Evolutionary conservation across 495 filamentous ascomycete genomes (phyloP).

Genomic region (Talaromyces trachyspermus): DNA sequence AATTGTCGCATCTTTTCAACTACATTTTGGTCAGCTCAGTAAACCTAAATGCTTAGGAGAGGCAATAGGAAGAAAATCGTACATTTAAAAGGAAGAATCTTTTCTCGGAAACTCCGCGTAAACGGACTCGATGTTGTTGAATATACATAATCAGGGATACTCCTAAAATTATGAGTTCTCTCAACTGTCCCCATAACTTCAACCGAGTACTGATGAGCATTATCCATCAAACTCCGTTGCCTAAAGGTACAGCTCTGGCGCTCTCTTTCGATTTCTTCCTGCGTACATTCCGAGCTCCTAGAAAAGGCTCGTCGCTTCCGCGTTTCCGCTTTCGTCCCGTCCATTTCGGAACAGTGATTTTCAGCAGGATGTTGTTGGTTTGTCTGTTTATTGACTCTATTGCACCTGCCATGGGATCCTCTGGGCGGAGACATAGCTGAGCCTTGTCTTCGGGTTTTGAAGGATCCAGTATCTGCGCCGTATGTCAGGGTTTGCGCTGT

Average conservation of each 20-base stretch:
- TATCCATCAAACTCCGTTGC: conserved; percentile 63
- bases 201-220: conserved; percentile 57
- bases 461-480: conserved; percentile 34
- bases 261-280: conserved; percentile 10
- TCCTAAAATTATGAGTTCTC: conserved; percentile 80
- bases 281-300: conserved; percentile 13
- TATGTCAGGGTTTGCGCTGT: not conserved
- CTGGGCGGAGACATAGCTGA: conserved; percentile 59
- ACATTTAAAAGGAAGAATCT: conserved; percentile 60
- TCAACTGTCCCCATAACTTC: conserved; percentile 66
- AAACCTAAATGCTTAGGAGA: not conserved
- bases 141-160: conserved; percentile 70
- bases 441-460: conserved; percentile 34
- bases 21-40: conserved; percentile 15
- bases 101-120: conserved; percentile 55
- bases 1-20: conserved; percentile 68
- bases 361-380: conserved; percentile 76
- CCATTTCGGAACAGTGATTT: conserved; percentile 77
- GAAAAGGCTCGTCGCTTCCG: conserved; percentile 60
- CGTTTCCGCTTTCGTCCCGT: conserved; percentile 79
- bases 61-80: conserved; percentile 11
- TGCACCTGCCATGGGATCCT: conserved; percentile 69
- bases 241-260: conserved; percentile 22
- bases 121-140: conserved; percentile 55
- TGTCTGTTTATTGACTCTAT: conserved; percentile 60